These are phyloP conservation scores for Rhizoclosmatium sp. DNA, from an alignment of 192 early-diverging fungal species.

Conservation along the genomic window DNA sequence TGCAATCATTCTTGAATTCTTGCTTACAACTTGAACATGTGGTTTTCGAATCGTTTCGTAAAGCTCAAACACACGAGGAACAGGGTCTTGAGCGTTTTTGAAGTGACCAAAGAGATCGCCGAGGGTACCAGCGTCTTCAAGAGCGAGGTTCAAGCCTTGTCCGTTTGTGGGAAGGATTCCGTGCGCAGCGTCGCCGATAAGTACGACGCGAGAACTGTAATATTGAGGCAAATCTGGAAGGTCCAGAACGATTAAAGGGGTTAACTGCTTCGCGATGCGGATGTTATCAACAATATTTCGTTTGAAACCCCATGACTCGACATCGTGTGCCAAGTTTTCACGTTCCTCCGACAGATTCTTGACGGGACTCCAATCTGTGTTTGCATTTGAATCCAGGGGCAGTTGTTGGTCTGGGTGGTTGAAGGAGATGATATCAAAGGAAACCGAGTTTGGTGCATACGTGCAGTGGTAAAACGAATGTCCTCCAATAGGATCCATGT, in stretches of 20 bases:
- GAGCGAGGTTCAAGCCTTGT: not conserved
- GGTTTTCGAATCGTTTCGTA: constrained; percentile 27
- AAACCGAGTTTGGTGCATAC: not conserved
- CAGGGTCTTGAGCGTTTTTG: not conserved
- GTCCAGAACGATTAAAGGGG: constrained; percentile 22
- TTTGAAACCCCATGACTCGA: not conserved
- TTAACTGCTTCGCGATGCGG: not conserved
- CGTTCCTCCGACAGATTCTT: not conserved
- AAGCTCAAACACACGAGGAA: constrained; percentile 6
- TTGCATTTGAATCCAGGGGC: too few species aligned
- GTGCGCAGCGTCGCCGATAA: constrained; percentile 3
- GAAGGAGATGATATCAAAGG: not conserved
- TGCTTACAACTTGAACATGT: not conserved
- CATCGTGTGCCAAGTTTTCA: not conserved
- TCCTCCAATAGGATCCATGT: not conserved
- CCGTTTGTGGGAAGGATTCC: not conserved
- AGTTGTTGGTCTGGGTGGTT: not conserved
- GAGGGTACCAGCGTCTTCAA: constrained; percentile 42
- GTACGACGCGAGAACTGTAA: not conserved
- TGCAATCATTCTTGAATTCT: not conserved
- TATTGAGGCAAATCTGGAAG: not conserved
- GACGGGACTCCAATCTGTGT: constrained; percentile 1
- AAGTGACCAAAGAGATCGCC: constrained; percentile 25
- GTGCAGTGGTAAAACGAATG: not conserved
- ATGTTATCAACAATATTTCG: not conserved